phyloP scores from a whole-genome alignment of 345 rosid genomes.

The Erysimum cheiranthoides region DNA sequence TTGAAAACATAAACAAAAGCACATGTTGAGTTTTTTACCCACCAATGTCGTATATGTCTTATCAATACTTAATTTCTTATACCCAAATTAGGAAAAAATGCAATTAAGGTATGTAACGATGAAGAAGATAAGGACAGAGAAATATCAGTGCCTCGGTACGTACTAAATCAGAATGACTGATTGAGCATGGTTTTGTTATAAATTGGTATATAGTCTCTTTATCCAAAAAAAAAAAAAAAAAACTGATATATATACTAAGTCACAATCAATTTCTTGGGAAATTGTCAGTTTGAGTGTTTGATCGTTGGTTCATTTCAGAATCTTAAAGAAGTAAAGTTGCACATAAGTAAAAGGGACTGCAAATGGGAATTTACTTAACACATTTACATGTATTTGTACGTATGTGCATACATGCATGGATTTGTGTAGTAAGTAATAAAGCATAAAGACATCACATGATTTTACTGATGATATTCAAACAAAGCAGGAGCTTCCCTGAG shows the following conservation, averaged over 20 bases:
- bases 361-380: background rate
- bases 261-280: background rate
- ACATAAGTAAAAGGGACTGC: background rate
- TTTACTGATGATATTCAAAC: slow-evolving; percentile 1
- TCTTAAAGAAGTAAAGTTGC: background rate
- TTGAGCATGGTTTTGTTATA: background rate
- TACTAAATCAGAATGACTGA: background rate
- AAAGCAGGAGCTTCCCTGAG: background rate
- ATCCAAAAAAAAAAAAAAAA: too few relatives aligned
- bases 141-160: background rate
- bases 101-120: background rate
- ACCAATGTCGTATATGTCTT: background rate
- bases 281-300: background rate
- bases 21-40: background rate
- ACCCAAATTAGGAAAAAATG: background rate
- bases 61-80: background rate
- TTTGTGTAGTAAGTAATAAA: background rate
- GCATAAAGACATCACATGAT: background rate
- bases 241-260: too few relatives aligned
- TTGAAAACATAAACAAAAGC: slow-evolving; percentile 1
- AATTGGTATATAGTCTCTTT: too few relatives aligned
- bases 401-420: background rate
- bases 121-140: background rate
- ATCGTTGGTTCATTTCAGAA: background rate
- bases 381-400: background rate